Evolutionary conservation across 1,139 yeast genomes (phyloP).

Genomic region (Lodderomyces theae): DNA sequence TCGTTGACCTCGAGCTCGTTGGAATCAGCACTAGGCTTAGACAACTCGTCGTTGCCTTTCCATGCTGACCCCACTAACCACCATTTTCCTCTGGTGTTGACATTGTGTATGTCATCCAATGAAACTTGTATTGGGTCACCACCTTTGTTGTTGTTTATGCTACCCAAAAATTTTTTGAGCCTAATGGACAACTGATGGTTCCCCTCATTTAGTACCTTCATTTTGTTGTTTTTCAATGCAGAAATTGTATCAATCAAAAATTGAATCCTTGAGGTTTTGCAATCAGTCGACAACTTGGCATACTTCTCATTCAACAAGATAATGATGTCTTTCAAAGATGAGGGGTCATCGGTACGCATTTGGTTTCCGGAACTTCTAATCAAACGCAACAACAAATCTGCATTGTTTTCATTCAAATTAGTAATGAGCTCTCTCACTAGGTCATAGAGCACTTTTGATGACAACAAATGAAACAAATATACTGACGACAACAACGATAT

Average conservation of each 20-base stretch:
- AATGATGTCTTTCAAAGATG: conserved; percentile 78
- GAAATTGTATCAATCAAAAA: conserved; percentile 83
- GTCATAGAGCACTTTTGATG: conserved; percentile 75
- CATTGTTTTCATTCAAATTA: conserved; percentile 65
- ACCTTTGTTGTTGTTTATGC: conserved; percentile 41
- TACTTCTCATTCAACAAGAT: conserved; percentile 50
- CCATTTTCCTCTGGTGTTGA: conserved; percentile 90
- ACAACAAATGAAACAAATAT: conserved; percentile 73
- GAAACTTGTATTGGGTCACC: conserved; percentile 83
- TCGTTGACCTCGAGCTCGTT: conserved; percentile 46
- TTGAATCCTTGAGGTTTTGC: conserved; percentile 63
- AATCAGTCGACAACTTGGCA: conserved; percentile 27
- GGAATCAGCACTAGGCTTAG: conserved; percentile 14
- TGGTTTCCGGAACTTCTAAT: conserved; percentile 78
- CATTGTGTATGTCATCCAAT: conserved; percentile 73
- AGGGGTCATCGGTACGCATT: conserved; percentile 86
- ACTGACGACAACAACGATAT: conserved; percentile 73
- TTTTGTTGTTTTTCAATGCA: conserved; percentile 81
- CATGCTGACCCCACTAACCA: conserved; percentile 99
- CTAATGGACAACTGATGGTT: conserved; percentile 51
- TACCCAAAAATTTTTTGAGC: conserved; percentile 66
- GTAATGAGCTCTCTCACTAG: conserved; percentile 56
- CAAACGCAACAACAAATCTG: conserved; percentile 72
- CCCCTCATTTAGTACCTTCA: conserved; percentile 51
- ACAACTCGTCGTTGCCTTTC: conserved; percentile 48